Conservation (phyloP, 768 basidiomycete species). For the Suillus tomentosus region DNA sequence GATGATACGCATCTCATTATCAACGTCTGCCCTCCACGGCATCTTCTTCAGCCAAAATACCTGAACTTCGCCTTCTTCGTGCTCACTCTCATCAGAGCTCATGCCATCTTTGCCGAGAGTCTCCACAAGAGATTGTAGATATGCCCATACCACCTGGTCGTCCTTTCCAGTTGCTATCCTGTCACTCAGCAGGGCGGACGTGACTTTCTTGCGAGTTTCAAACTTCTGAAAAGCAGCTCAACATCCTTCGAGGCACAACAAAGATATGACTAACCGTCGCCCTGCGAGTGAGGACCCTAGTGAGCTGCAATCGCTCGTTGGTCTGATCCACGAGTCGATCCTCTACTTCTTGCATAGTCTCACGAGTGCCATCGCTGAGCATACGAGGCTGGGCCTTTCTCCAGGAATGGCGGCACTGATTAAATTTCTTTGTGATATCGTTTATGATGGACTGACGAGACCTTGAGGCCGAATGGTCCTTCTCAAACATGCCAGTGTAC, state of each 20-base stretch:
- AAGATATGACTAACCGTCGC: neutral
- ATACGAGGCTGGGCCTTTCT: neutral
- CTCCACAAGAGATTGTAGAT: constrained; percentile 4
- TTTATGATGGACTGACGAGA: neutral
- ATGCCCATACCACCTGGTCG: neutral
- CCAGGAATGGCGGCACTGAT: neutral
- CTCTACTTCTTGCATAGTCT: neutral
- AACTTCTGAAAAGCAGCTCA: neutral
- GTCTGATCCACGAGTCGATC: neutral
- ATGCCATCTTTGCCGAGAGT: constrained; percentile 8
- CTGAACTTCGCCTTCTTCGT: constrained; percentile 1
- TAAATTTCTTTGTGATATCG: neutral
- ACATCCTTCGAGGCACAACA: no score
- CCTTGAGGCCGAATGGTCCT: neutral
- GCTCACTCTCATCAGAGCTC: constrained; percentile 12
- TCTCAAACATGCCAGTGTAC: neutral
- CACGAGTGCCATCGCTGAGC: neutral
- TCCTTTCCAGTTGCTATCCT: neutral
- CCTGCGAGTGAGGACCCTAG: no score
- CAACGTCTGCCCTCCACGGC: neutral
- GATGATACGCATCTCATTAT: neutral
- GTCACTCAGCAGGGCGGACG: neutral
- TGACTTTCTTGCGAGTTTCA: neutral
- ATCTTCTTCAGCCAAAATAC: neutral
- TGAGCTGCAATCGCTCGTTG: no score